phyloP scores from a whole-genome alignment of 257 asterid species.

The Ehretia macrophylla region DNA sequence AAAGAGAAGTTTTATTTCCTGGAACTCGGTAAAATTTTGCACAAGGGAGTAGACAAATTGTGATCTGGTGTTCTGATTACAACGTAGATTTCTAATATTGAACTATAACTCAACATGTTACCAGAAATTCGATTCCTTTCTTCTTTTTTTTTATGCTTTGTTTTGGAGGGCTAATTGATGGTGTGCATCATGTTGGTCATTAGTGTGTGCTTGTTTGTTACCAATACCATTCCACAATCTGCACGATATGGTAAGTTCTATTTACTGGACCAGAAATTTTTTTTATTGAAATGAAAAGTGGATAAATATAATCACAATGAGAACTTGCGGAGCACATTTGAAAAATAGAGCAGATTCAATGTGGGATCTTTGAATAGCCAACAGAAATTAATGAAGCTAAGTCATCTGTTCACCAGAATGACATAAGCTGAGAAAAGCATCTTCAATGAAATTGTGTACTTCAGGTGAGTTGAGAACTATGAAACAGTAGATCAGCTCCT shows the following conservation, averaged over 20 bases:
- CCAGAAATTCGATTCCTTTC: not conserved
- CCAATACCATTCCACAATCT: too few species aligned
- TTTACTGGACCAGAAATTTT: too few species aligned
- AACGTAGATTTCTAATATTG: too few species aligned
- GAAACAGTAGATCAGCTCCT: conserved; percentile 58
- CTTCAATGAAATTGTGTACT: conserved; percentile 32
- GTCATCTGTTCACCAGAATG: too few species aligned
- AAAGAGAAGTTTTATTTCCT: too few species aligned
- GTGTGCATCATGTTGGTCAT: not conserved
- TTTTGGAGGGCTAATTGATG: not conserved
- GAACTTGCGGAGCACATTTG: not conserved
- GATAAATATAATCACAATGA: not conserved
- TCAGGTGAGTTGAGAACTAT: conserved; percentile 51
- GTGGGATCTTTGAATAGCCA: not conserved
- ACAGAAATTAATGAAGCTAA: not conserved
- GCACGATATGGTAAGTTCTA: not conserved
- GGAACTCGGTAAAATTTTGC: too few species aligned
- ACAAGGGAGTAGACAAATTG: too few species aligned
- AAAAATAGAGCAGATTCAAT: not conserved
- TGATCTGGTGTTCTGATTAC: too few species aligned
- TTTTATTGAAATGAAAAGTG: not conserved
- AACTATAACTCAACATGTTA: not conserved
- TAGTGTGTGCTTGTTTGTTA: not conserved
- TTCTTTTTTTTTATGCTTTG: not conserved
- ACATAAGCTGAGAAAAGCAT: conserved; percentile 53